These are phyloP conservation scores for Crithidia sp. DNA, from an alignment of 208 protist species.

Conservation along the genomic window DNA sequence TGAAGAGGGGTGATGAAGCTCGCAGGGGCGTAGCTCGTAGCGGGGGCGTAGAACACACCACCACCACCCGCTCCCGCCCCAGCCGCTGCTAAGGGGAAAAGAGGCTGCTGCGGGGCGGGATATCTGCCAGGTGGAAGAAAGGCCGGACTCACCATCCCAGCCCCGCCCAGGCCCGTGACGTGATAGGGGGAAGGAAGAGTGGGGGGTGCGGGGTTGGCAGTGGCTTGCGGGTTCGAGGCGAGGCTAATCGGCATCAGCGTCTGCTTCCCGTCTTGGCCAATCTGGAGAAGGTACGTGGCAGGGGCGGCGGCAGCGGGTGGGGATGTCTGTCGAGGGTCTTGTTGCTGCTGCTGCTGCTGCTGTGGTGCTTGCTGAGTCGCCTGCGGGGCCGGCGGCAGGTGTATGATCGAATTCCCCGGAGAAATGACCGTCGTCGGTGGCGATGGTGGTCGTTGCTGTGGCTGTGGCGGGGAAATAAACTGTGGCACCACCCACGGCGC, in stretches of 20 bases:
- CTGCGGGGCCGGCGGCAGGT: not conserved
- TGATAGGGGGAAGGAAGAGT: slow-evolving; percentile 3
- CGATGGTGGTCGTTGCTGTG: not conserved
- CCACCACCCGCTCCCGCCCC: not conserved
- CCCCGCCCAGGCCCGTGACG: not conserved
- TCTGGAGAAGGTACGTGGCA: slow-evolving; percentile 14
- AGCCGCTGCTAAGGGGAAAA: not conserved
- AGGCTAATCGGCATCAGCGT: slow-evolving; percentile 10
- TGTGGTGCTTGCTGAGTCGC: not conserved
- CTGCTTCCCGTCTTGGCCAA: slow-evolving; percentile 14
- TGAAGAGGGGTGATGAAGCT: slow-evolving; percentile 16
- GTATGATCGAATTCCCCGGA: not conserved
- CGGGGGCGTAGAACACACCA: slow-evolving; percentile 7
- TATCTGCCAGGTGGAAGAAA: not conserved
- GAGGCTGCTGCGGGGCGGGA: not conserved
- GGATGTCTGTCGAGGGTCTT: not conserved
- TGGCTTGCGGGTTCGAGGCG: not conserved
- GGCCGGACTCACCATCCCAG: not conserved
- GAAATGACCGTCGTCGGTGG: not conserved
- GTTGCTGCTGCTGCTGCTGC: not conserved
- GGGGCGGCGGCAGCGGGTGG: not conserved
- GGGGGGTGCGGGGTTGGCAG: not conserved
- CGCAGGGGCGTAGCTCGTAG: slow-evolving; percentile 10
- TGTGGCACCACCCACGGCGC: slow-evolving; percentile 17
- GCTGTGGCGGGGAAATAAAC: not conserved